Evolutionary conservation across 129 eudicot genomes (phyloP), one percentile per base, ranked within the genome.

Genomic region (Arctium minus): DNA sequence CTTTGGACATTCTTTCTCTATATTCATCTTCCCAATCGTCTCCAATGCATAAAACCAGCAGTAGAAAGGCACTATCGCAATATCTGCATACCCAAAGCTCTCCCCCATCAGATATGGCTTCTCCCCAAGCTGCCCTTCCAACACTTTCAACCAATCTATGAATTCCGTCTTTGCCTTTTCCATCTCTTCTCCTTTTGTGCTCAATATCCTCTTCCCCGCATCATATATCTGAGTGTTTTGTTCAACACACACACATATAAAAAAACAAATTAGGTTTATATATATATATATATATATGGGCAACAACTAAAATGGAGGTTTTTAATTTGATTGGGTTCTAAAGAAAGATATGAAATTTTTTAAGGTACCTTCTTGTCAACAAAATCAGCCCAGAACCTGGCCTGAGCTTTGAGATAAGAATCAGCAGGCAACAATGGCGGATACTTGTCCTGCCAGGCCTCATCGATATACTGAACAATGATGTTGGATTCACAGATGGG

Each of bases 351-450:
- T 69, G 6, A 40, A n/a, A 0, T 44, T 1, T 44, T 1, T 36
- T 82, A 48, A 30, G 37, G 38, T 37, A 70, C 85, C 85, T 82
- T 82, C 40, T 82, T 75, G 72, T 83, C 86, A 5, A 76, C 4
- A 35, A 69, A 83, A 27, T 83, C 82, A 29, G 82, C 82, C 82
- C 86, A 83, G 86, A 76, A 83, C 72, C 68, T 68, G n/a, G 85
- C 76, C 60, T 83, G 78, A 77, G 86, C 86, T 46, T 62, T 78
- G 12, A 76, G 82, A 83, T 76, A 83, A 13, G 86, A 82, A 48
- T 84, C 84, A 64, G 75, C 42, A 17, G 87, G 87, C 70, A 84
- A 13, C 68, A 84, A 42, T 0, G 71, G 44, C 0, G 86, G 72
- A 53, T 62, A 30, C 6, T 78, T 40, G 64, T 71, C 10, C 3